Evolutionary conservation across 169 alveolate genomes (phyloP), one percentile per base, ranked within the genome.

Genomic region (Perkinsus olseni): DNA sequence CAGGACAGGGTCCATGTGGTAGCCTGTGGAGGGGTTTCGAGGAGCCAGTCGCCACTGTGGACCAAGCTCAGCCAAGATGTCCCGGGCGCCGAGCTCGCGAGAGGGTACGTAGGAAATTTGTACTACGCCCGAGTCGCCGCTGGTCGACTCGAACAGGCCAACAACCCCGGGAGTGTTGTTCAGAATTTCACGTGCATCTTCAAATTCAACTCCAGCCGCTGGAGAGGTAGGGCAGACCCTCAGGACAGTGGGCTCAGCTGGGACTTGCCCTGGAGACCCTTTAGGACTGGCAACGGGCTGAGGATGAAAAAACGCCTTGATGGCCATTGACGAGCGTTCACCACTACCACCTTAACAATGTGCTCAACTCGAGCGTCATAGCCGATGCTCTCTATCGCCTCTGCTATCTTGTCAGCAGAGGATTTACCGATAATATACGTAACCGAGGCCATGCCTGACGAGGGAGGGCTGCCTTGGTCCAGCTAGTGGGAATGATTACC

Each of bases 381-480:
- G 0, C 93, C 93, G 74, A 91, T 91, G n/a, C 62, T 62, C n/a
- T 91, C 93, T 11, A 91, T 39, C 13, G 48, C 50, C 38, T 91
- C 93, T 6, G 93, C 93, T 21, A 91, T 6, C 8, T 91, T 37
- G 1, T 91, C 38, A 0, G 93, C 93, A 34, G 38, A 24, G 34
- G 50, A 11, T 21, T 40, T 40, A 48, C 74, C 39, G 1, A 24
- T 38, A 0, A 39, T 21, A 37, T 39, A 91, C 82, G 82, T 91
- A 51, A 91, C 39, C 38, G 62, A 48, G 0, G 93, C 93, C 74
- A 39, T 91, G 21, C 62, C 62, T 36, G n/a, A n/a, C n/a, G n/a
- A n/a, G n/a, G n/a, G n/a, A n/a, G n/a, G n/a, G n/a, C n/a, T n/a
- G n/a, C n/a, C n/a, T n/a, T n/a, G n/a, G n/a, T n/a, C n/a, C n/a